Evolutionary conservation across 2,329 filamentous ascomycete species (phyloP), one percentile per base, ranked within the genome.

Genomic region (Akanthomyces uredinophilus): DNA sequence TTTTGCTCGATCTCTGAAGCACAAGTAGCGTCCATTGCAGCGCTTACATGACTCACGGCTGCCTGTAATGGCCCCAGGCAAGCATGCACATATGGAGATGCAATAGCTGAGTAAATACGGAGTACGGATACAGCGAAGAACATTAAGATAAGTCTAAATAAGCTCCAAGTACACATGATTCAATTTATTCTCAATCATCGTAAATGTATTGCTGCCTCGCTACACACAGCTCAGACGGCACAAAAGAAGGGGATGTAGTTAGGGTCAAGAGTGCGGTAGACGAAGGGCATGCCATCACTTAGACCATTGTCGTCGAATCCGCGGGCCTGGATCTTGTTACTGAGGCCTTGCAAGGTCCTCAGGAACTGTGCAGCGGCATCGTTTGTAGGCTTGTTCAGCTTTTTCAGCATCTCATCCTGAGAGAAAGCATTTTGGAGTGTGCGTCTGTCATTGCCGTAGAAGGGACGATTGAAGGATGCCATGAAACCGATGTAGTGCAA

Each of bases 211-310:
- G 14, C 37, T 16, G 13, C 14, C 37, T 39, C 10, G 4, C 37
- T 14, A 13, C 2, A 29, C 11, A 14, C 22, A 14, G 11, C 52
- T 61, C 63, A 66, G 5, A 65, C 64, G 18, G 65, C 59, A 10
- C 63, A 65, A 53, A 66, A 66, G 60, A 65, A 65, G 11, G 63
- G 65, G 50, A 66, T 66, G 53, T 62, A 66, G 55, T 35, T 32
- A 18, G 44, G 55, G 49, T 58, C 44, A 18, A 69, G 62, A n/a
- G 65, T 65, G 72, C 66, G 64, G 50, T 67, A 82, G 1, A 81
- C 51, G 64, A 80, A 81, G 7, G 79, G 79, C 78, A 80, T 80
- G 2, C 78, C 78, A 63, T 76, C 72, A 65, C 72, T 74, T 50
- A 81, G 70, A 0, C 79, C 80, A 5, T 76, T 52, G 3, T 61